Conservation (phyloP, 2,329 filamentous ascomycete species). For the Ceratocystis cubensis region DNA sequence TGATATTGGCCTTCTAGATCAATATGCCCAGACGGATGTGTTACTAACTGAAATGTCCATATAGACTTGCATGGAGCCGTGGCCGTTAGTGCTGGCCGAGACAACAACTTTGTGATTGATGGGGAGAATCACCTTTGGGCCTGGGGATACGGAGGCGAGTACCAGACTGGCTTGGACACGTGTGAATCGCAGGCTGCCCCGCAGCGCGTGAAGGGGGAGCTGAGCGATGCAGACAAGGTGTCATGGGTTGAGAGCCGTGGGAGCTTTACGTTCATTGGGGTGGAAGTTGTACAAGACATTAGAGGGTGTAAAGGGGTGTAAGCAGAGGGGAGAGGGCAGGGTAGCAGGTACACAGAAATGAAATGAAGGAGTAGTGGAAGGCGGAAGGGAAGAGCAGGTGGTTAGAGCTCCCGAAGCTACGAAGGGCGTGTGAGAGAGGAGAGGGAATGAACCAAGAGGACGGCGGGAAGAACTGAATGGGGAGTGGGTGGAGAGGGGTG, state of each 20-base stretch:
- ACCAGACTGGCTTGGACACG: slow-evolving; percentile 16
- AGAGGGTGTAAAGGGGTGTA: not conserved
- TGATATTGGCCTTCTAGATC: not conserved
- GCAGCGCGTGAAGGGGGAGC: slow-evolving; percentile 5
- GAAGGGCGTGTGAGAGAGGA: not conserved
- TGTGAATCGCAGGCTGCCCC: slow-evolving; percentile 13
- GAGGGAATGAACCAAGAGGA: not conserved
- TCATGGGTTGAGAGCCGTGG: slow-evolving; percentile 17
- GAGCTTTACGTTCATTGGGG: slow-evolving; percentile 19
- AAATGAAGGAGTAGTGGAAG: not conserved
- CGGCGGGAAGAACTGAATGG: not conserved
- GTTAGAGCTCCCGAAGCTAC: not conserved
- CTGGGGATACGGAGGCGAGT: slow-evolving; percentile 19
- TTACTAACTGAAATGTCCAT: not conserved
- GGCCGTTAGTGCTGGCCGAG: slow-evolving; percentile 15
- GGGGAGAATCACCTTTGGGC: slow-evolving; percentile 14
- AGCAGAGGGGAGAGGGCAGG: not conserved
- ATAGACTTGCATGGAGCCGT: slow-evolving; percentile 3
- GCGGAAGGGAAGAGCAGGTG: not conserved
- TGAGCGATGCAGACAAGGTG: slow-evolving; percentile 4
- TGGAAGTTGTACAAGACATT: not conserved
- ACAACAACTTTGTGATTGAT: slow-evolving; percentile 19
- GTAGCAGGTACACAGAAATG: not conserved
- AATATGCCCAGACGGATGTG: not conserved
- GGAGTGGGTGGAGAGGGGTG: not conserved